phyloP scores from a whole-genome alignment of 768 basidiomycete genomes.

The Leucosporidium creatinivorum region DNA sequence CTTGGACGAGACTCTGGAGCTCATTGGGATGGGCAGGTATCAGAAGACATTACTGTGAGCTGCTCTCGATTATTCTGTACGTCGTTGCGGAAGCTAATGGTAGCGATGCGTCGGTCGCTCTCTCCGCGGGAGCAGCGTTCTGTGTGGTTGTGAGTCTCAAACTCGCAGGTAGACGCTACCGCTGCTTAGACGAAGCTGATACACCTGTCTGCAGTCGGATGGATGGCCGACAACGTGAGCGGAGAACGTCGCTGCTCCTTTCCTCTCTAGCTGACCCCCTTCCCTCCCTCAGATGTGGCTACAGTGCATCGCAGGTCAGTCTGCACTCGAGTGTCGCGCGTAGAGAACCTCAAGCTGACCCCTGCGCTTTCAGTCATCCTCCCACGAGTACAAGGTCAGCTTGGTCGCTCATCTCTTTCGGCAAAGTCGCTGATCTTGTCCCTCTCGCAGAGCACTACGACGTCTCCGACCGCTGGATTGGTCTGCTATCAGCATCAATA shows the following conservation, averaged over 20 bases:
- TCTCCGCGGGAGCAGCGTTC: slow-evolving; percentile 47
- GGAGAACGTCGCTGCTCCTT: slow-evolving; percentile 5
- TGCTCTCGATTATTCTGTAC: slow-evolving; percentile 32
- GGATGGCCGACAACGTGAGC: slow-evolving; percentile 85
- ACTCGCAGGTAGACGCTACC: neutral
- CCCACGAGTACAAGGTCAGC: slow-evolving; percentile 71
- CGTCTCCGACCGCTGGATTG: slow-evolving; percentile 67
- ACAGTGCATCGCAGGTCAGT: slow-evolving; percentile 45
- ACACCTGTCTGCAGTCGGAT: slow-evolving; percentile 50
- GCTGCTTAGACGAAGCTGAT: neutral
- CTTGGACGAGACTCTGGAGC: slow-evolving; percentile 79
- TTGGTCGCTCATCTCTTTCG: neutral
- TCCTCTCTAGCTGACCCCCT: neutral
- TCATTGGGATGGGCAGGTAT: slow-evolving; percentile 56
- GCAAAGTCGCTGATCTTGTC: neutral
- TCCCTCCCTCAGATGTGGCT: slow-evolving; percentile 71
- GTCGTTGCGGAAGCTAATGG: slow-evolving; percentile 63
- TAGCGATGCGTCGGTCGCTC: slow-evolving; percentile 36
- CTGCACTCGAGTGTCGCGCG: too few species aligned
- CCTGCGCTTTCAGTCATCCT: slow-evolving; percentile 68
- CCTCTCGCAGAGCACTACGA: slow-evolving; percentile 57
- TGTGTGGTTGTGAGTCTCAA: slow-evolving; percentile 70
- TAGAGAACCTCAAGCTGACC: neutral
- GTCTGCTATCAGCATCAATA: slow-evolving; percentile 75
- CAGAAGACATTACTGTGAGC: slow-evolving; percentile 51